These are phyloP conservation scores for Mixia osmundae DNA, from an alignment of 1,284 basidiomycete genomes.

Conservation along the genomic window DNA sequence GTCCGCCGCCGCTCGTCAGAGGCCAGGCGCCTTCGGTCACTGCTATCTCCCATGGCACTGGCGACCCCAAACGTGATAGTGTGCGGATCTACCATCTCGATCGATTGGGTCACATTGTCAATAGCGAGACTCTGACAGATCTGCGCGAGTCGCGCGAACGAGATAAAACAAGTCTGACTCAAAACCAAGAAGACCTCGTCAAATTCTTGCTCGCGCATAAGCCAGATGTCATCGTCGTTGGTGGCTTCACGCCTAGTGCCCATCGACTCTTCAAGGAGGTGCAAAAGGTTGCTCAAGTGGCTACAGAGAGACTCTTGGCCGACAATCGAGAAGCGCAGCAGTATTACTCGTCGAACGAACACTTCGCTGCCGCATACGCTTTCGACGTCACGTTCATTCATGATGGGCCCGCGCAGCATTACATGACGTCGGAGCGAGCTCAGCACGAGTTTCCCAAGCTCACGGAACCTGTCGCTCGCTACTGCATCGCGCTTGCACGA, in stretches of 20 bases:
- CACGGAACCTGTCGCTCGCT: slow-evolving; percentile 55
- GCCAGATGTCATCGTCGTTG: slow-evolving; percentile 72
- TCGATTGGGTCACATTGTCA: slow-evolving; percentile 62
- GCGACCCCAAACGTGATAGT: slow-evolving; percentile 74
- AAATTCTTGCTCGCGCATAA: slow-evolving; percentile 56
- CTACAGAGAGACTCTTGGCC: slow-evolving; percentile 21
- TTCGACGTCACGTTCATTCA: slow-evolving; percentile 45
- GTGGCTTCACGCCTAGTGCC: slow-evolving; percentile 32
- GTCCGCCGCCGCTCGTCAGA: too few relatives aligned
- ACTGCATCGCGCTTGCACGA: slow-evolving; percentile 80
- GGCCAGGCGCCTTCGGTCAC: slow-evolving; percentile 64
- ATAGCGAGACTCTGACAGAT: slow-evolving; percentile 40
- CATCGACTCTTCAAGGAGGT: slow-evolving; percentile 15
- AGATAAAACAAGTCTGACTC: slow-evolving; percentile 31
- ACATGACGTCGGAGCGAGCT: slow-evolving; percentile 72
- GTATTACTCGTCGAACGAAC: too few relatives aligned
- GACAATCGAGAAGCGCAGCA: too few relatives aligned
- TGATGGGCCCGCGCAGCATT: slow-evolving; percentile 83
- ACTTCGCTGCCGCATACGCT: background rate
- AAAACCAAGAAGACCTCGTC: slow-evolving; percentile 34
- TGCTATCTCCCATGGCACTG: slow-evolving; percentile 81
- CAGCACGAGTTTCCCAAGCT: slow-evolving; percentile 63
- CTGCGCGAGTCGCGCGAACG: slow-evolving; percentile 36
- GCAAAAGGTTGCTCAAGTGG: slow-evolving; percentile 38
- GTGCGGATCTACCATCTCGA: slow-evolving; percentile 73